Conservation (phyloP, 352 stramenopile genomes). For the Thraustochytrium sp. region DNA sequence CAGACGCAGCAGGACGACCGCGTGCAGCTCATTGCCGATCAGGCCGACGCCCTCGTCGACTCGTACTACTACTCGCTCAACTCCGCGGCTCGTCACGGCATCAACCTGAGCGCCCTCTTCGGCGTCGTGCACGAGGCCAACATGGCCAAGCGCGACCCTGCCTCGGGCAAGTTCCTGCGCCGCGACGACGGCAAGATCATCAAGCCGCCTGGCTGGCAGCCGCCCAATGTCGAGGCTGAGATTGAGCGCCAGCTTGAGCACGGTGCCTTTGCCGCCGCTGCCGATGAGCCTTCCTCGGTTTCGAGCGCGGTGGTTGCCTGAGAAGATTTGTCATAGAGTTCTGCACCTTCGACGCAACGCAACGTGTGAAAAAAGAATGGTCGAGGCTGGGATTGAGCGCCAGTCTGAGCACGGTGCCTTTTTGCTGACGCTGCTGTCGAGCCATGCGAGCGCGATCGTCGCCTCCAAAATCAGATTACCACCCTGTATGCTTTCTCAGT, state of each 20-base stretch:
- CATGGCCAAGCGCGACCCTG: constrained; percentile 49
- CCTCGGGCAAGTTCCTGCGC: constrained; percentile 48
- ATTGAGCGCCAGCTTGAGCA: constrained; percentile 2
- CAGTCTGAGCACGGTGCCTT: not conserved
- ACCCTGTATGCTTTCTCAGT: too few relatives aligned
- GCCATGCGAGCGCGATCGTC: not conserved
- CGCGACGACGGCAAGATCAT: constrained; percentile 50
- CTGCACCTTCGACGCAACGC: not conserved
- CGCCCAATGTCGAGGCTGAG: not conserved
- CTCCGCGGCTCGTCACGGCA: constrained; percentile 44
- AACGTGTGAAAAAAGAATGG: not conserved
- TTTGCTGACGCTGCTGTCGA: not conserved
- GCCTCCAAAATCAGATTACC: too few relatives aligned
- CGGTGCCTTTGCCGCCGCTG: not conserved
- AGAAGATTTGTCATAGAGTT: too few relatives aligned
- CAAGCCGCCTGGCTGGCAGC: constrained; percentile 47
- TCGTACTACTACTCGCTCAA: constrained; percentile 52
- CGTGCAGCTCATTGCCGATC: constrained; percentile 39
- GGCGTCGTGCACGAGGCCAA: constrained; percentile 48
- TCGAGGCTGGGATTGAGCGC: not conserved
- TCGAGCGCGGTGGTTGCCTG: not conserved
- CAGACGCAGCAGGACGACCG: constrained; percentile 41
- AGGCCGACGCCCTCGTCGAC: constrained; percentile 49
- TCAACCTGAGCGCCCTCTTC: constrained; percentile 49
- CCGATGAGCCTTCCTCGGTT: not conserved